These are phyloP conservation scores for Parmelia sp. DNA, from an alignment of 495 filamentous ascomycete species.

Conservation along the genomic window DNA sequence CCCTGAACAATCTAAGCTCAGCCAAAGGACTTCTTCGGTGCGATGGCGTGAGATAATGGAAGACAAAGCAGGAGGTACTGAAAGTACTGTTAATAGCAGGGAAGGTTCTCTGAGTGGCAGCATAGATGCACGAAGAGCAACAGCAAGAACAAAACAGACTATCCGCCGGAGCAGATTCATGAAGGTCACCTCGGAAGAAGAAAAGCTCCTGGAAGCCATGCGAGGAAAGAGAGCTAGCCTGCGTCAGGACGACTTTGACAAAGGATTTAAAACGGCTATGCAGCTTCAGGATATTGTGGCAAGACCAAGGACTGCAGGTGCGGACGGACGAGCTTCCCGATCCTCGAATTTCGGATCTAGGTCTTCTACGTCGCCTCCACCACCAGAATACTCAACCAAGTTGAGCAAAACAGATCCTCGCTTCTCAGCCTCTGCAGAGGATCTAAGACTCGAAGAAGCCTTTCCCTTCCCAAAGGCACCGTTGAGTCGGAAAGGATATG, in stretches of 20 bases:
- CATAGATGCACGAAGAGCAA: constrained; percentile 5
- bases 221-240: constrained; percentile 70
- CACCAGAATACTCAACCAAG: constrained; percentile 6
- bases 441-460: constrained; percentile 15
- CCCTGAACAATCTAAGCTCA: constrained; percentile 20
- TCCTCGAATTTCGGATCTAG: constrained; percentile 21
- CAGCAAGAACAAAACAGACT: constrained; percentile 6
- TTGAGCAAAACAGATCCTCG: neutral
- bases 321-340: constrained; percentile 15
- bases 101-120: constrained; percentile 13
- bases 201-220: constrained; percentile 75
- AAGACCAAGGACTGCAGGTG: constrained; percentile 26
- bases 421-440: constrained; percentile 16
- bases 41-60: constrained; percentile 25
- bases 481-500: constrained; percentile 3
- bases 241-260: constrained; percentile 63
- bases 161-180: constrained; percentile 55
- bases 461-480: constrained; percentile 17
- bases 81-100: constrained; percentile 18
- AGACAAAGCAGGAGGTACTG: constrained; percentile 17
- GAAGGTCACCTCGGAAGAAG: constrained; percentile 80
- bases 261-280: constrained; percentile 25
- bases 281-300: constrained; percentile 15
- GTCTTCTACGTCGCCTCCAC: constrained; percentile 15
- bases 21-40: constrained; percentile 23